Base-by-base conservation (phyloP, 2,329 filamentous ascomycete species). In the Aspergillus sp. region DNA sequence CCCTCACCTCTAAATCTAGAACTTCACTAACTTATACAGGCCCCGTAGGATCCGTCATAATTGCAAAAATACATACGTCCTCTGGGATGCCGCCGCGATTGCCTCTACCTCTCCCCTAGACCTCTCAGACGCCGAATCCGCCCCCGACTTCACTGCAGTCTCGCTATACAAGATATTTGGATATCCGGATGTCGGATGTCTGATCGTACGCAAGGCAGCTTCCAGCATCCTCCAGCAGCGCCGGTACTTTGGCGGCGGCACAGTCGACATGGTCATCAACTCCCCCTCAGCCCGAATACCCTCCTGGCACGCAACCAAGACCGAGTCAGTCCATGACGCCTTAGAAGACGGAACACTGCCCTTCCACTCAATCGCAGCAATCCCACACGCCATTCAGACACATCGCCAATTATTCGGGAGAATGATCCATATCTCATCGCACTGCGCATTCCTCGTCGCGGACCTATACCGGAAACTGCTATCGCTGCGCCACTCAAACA, bases 151-250 rank as follows among this genome's bases (percentile, higher is more conserved):
- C 40, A 62, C 61, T 2, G 58, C 51, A 2, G 51, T 62, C 41
- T 61, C 58, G 9, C 45, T 62, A 17, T 62, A 62, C 44, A 62
- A 62, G 50, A 62, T 62, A 3, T 61, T 62, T 24, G 61, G 61
- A 4, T 55, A 59, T 12, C 61, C 61, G 3, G 61, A 62, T 33
- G 53, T 62, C 5, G 61, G 61, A 9, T 60, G 61, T 19, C 30
- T 62, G n/a, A 61, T 62, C 4, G 54, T 62, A 13, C 56, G 61
- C 9, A 61, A 58, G 24, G 47, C 51, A 22, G 49, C 56, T 0
- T 51, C 58, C 2, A 5, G 13, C 2, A 20, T 48, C 17, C 56
- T 62, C 19, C 46, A 40, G 15, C 56, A 62, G 22, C 53, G 58
- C 7, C 57, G 54, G 3, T 62, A 62, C 46, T 62, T 62, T 34